Conservation (phyloP, 139 green algal species). For the Nannochloris sp. region DNA sequence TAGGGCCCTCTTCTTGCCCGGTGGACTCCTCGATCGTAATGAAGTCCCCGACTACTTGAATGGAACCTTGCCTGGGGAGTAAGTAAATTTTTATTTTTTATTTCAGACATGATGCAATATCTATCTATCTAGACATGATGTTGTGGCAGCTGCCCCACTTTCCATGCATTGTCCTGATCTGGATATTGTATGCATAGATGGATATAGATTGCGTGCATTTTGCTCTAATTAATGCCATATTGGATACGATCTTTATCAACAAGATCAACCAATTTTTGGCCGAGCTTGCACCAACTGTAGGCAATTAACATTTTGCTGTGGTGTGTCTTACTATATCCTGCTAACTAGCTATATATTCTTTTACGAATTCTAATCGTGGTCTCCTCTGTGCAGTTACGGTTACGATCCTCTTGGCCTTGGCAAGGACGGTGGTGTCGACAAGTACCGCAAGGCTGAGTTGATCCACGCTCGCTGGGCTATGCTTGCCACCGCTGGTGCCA, state of each 20-base stretch:
- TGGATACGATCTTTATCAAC: no score
- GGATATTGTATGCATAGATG: no score
- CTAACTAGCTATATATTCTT: not conserved
- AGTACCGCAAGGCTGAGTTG: constrained; percentile 89
- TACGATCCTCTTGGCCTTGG: constrained; percentile 91
- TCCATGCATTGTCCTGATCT: no score
- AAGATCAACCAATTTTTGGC: no score
- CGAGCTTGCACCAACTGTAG: no score
- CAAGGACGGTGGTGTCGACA: constrained; percentile 75
- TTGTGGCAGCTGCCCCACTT: no score
- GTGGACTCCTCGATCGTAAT: constrained; percentile 66
- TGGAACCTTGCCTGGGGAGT: constrained; percentile 83
- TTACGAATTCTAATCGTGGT: not conserved
- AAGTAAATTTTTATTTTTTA: constrained; percentile 28
- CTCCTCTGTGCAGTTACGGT: constrained; percentile 61
- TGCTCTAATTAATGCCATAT: no score
- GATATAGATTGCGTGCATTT: no score
- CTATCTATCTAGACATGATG: no score
- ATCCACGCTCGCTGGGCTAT: constrained; percentile 96
- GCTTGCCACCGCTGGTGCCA: constrained; percentile 90
- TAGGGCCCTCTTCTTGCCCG: constrained; percentile 76
- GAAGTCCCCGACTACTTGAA: constrained; percentile 85
- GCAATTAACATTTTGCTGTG: no score
- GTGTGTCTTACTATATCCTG: not conserved
- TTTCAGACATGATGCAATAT: not conserved